Evolutionary conservation across 805 yeast genomes (phyloP), one percentile per base, ranked within the genome.

Genomic region (Wickerhamomyces strasburgensis): DNA sequence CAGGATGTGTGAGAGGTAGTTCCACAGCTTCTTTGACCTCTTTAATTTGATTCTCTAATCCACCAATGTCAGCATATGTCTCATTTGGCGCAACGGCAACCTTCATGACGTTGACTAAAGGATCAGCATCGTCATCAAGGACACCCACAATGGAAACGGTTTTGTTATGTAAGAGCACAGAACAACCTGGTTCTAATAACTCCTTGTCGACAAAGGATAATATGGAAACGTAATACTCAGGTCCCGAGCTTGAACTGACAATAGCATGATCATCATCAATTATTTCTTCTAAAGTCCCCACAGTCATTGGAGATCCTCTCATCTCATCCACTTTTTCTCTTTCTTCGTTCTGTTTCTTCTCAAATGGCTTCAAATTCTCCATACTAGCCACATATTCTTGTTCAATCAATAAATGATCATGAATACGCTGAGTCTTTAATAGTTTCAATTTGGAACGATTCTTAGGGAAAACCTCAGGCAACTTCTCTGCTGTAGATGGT

Each of bases 201-300:
- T 93, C 97, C 64, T 93, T 93, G 62, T 93, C 98, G 14, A 93
- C 98, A 70, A 93, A 93, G 9, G 96, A 86, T 64, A 94, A 69
- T 49, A 93, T 93, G 5, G 96, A 83, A 25, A 93, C 98, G 58
- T 93, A 93, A 63, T 89, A 93, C 64, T 93, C 98, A 6, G 98
- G 95, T 16, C 98, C 97, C 10, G 96, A 87, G 6, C 94, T 80
- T 37, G 94, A 80, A 32, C 96, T 87, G 31, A 93, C 97, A 68
- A 93, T 93, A 14, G 98, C 98, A 63, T 93, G 98, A 59, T 93
- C 98, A 62, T 93, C 98, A 58, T 93, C 98, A 50, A 93, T 86
- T 44, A 93, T 86, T 67, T 93, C 98, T 60, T 93, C 98, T 54
- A 93, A 71, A 3, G 96, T 88, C 34, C 98, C 98, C 44, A 93